Base-by-base conservation (phyloP, 2,329 filamentous ascomycete genomes). In the Bipolaris bicolor region DNA sequence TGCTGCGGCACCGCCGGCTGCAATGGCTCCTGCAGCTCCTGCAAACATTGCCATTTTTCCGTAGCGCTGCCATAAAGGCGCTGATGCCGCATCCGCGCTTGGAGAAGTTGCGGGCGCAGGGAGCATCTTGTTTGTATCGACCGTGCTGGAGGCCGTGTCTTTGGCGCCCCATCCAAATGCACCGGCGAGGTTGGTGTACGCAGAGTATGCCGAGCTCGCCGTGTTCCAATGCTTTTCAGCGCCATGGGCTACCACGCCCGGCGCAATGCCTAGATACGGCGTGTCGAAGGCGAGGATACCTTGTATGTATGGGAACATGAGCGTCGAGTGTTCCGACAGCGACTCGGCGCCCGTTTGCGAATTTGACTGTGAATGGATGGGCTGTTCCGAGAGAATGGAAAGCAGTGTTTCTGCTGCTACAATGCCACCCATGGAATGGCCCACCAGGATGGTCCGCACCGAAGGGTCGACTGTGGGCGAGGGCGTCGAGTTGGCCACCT, bases 221-320 rank as follows among this genome's bases (percentile, higher is more conserved):
- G 87, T 88, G 59, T 88, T 89, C 78, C 94, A 94, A 68, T 97
- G 92, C 40, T 86, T 88, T 80, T 98, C 92, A 5, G 94, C 93
- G 58, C 89, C 88, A 74, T 94, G 90, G 3, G 91, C 90, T n/a
- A 95, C 88, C 1, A 95, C 90, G 24, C 90, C 89, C 0, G 91
- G 90, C 20, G 88, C 86, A 63, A 93, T 92, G 55, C 90, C 90
- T 1, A 95, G 84, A 74, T 90, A 99, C 1, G 95, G 95, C 0
- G 95, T 99, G 78, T 98, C 94, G 74, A 97, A 97, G 49, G 93
- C 91, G 46, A 98, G 84, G 24, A 98, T 86, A 64, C 90, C 94
- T 77, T 94, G 90, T 63, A 98, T 87, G 76, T 92, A 94, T 1
- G 94, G 94, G 74, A 98, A 98, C 89, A 97, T 94, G 74, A 96